phyloP scores from a whole-genome alignment of 1,284 basidiomycete genomes.

The Acaromyces ingoldii region DNA sequence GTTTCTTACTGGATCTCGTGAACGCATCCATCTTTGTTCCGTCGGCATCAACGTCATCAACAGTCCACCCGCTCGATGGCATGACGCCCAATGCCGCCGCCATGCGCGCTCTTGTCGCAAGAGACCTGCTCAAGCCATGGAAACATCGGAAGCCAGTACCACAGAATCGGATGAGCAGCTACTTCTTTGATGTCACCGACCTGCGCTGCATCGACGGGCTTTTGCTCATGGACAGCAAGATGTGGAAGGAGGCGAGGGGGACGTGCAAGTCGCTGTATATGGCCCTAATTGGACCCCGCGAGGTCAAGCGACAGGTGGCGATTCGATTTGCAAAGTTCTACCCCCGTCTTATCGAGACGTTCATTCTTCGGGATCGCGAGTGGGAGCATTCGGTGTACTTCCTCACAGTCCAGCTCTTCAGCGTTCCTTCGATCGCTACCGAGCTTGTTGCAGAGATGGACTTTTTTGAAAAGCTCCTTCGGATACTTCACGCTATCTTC shows the following conservation, averaged over 20 bases:
- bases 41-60: not conserved
- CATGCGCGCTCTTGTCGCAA: conserved; percentile 21
- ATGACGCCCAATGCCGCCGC: conserved; percentile 29
- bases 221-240: conserved; percentile 42
- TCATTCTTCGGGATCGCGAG: conserved; percentile 47
- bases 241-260: conserved; percentile 56
- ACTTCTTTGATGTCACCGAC: conserved; percentile 37
- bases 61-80: conserved; percentile 10
- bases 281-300: conserved; percentile 63
- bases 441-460: conserved; percentile 33
- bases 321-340: conserved; percentile 39
- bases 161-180: conserved; percentile 23
- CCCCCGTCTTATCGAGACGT: conserved; percentile 43
- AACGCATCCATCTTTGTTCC: conserved; percentile 34
- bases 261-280: conserved; percentile 78
- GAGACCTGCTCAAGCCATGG: conserved; percentile 32
- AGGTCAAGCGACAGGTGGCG: conserved; percentile 67
- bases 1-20: conserved; percentile 41
- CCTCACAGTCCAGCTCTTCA: conserved; percentile 50
- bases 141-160: conserved; percentile 18
- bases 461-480: conserved; percentile 34
- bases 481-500: conserved; percentile 43
- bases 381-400: conserved; percentile 48
- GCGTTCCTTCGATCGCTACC: conserved; percentile 45
- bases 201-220: conserved; percentile 41